Base-by-base conservation (phyloP, 345 rosid genomes). In the Arabis alpina region DNA sequence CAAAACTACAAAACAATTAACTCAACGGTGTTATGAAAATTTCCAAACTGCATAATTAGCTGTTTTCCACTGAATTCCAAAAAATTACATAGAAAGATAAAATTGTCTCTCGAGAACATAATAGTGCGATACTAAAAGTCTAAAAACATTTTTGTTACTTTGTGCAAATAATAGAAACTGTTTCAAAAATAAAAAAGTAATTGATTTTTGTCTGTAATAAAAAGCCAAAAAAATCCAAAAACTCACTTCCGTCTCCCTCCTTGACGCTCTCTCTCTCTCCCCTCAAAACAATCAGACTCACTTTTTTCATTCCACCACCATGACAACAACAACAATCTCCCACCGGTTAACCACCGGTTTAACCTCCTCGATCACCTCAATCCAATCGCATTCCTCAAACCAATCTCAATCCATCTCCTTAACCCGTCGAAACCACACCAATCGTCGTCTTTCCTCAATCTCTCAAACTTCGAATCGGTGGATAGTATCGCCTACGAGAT, bases 321-420 rank as follows among this genome's bases (percentile, higher is more conserved):
- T 19, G 23, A 19, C 89, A 96, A 72, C 86, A 96, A 72, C 86
- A 64, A 82, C 85, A 19, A 78, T 70, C 70, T 71, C 72, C 81
- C 70, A 78, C 78, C 90, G 84, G 72, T 68, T 82, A 61, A 71
- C 77, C 64, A 69, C 71, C 82, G 81, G 73, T 10, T 63, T 64
- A 25, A 40, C 65, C 19, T 4, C 68, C 2, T 37, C 80, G 16
- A 28, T 60, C 69, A 25, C 48, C 15, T 60, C 71, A 27, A 51
- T 70, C 27, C 73, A 64, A 32, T 66, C 68, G 30, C 81, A 50
- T 52, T 80, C 68, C 53, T 7, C 37, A 3, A 74, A 10, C 2
- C 75, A 61, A 30, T 10, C 70, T 32, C 61, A 43, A 51, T 72
- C 69, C 56, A 47, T 81, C 61, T 62, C 76, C 10, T 54, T 64